These are phyloP conservation scores for Talaromyces sp. DNA, from an alignment of 2,329 filamentous ascomycete species.

Conservation along the genomic window DNA sequence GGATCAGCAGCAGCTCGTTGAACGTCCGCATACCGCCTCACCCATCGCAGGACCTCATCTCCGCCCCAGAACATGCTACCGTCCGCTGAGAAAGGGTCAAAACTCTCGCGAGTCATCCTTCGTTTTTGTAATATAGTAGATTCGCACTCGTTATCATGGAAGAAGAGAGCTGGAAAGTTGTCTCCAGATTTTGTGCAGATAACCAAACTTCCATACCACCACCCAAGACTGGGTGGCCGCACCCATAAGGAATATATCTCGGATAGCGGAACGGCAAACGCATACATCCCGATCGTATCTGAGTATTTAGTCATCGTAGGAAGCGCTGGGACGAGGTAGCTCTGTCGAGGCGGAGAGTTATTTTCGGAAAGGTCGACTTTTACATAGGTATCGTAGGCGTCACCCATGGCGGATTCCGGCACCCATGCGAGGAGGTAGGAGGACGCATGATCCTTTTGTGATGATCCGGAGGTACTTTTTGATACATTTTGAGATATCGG, in stretches of 20 bases:
- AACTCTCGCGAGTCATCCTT: conserved; percentile 74
- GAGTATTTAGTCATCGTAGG: conserved; percentile 77
- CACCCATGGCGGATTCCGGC: conserved; percentile 81
- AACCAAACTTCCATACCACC: conserved; percentile 97
- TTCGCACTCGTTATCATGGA: conserved; percentile 95
- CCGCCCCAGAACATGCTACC: conserved; percentile 93
- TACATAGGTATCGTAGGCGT: conserved; percentile 83
- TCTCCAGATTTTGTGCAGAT: conserved; percentile 89
- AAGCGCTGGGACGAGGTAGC: conserved; percentile 85
- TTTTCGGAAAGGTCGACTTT: conserved; percentile 88
- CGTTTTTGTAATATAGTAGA: conserved; percentile 93
- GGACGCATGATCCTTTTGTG: conserved; percentile 52
- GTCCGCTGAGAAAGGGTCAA: conserved; percentile 82
- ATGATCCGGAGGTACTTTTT: conserved; percentile 40
- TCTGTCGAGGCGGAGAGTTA: conserved; percentile 76
- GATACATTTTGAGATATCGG: conserved; percentile 32
- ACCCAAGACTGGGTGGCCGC: conserved; percentile 86
- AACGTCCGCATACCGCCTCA: conserved; percentile 77
- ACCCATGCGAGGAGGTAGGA: conserved; percentile 89
- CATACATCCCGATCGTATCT: conserved; percentile 70
- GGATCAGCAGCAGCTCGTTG: conserved; percentile 82
- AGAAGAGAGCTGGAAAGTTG: conserved; percentile 92
- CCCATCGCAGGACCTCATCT: conserved; percentile 88
- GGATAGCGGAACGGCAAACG: conserved; percentile 85
- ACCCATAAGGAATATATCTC: conserved; percentile 89